Evolutionary conservation across 2,329 filamentous ascomycete genomes (phyloP).

Genomic region (Venturia asperata): DNA sequence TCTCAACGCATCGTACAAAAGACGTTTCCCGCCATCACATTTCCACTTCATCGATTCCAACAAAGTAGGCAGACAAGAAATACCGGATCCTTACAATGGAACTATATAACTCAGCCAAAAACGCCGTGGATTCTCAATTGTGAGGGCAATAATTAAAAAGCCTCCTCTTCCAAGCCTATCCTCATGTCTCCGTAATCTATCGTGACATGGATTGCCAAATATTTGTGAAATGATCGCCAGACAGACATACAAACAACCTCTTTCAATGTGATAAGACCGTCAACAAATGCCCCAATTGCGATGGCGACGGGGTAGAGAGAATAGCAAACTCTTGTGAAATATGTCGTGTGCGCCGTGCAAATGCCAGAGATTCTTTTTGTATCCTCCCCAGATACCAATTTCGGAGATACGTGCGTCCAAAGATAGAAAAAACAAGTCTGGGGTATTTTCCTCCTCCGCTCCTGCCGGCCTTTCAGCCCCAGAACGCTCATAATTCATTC

Average conservation of each 20-base stretch:
- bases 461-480: neutral
- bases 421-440: neutral
- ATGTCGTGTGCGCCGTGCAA: neutral
- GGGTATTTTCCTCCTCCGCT: neutral
- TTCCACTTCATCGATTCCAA: neutral
- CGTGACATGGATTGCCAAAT: conserved; percentile 6
- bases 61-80: neutral
- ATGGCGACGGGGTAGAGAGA: neutral
- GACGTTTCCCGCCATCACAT: neutral
- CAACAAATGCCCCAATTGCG: neutral
- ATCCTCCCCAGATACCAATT: neutral
- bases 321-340: neutral
- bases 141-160: neutral
- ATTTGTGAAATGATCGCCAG: neutral
- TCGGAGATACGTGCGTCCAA: neutral
- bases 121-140: neutral
- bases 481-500: conserved; percentile 4
- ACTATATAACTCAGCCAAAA: neutral
- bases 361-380: neutral
- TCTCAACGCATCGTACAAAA: neutral
- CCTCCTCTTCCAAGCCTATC: neutral
- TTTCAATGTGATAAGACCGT: neutral
- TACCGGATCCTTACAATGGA: neutral
- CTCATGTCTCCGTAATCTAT: neutral
- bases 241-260: neutral